A percentile compares a stretch with the other conserved stretches of the same genome.
These are phyloP conservation scores for Cystobasidium slooffiae DNA, from an alignment of 1,284 basidiomycete genomes.

Conservation along the genomic window DNA sequence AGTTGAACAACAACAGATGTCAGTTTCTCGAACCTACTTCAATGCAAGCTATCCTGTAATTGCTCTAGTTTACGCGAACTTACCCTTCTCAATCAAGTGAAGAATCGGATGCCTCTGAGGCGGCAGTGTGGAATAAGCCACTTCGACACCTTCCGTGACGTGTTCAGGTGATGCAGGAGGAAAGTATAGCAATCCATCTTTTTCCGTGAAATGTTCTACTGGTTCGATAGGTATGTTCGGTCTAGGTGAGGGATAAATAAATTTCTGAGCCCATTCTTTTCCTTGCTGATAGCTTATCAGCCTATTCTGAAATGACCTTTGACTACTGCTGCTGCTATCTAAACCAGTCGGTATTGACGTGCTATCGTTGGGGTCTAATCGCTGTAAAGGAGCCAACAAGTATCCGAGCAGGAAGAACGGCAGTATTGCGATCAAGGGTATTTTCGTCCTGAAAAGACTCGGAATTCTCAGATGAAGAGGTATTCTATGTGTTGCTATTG, in stretches of 20 bases:
- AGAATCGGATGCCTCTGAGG: slow-evolving; percentile 33
- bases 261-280: slow-evolving; percentile 17
- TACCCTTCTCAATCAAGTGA: slow-evolving; percentile 33
- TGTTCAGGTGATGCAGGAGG: slow-evolving; percentile 17
- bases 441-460: slow-evolving; percentile 20
- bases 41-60: no score
- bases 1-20: background rate
- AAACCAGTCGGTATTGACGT: background rate
- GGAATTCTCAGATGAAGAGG: slow-evolving; percentile 15
- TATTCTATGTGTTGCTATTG: background rate
- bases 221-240: background rate
- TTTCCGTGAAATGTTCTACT: slow-evolving; percentile 19
- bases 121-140: slow-evolving; percentile 3
- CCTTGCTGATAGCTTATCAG: slow-evolving; percentile 17
- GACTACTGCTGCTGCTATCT: background rate
- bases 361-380: background rate
- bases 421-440: slow-evolving; percentile 23
- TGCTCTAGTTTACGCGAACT: background rate
- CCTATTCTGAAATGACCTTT: background rate
- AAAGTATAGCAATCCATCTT: slow-evolving; percentile 36
- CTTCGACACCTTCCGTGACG: slow-evolving; percentile 6
- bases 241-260: slow-evolving; percentile 8
- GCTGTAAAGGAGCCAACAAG: slow-evolving; percentile 24
- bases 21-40: no score
- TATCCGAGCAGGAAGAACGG: slow-evolving; percentile 39